phyloP scores from a whole-genome alignment of 2,329 filamentous ascomycete species.

The Trichoderma koningii region DNA sequence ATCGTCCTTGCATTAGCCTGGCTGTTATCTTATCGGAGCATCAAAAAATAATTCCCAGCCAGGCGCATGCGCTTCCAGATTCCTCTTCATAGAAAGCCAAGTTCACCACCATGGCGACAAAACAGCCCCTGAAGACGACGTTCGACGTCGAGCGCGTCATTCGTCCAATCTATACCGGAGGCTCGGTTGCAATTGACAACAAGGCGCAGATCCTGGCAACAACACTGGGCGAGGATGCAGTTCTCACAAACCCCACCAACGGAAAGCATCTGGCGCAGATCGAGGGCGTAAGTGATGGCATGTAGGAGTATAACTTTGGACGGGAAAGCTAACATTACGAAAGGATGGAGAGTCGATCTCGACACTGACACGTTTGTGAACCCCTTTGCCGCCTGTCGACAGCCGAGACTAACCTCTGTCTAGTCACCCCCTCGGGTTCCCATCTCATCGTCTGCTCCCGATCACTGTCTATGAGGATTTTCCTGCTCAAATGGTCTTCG shows the following conservation, averaged over 20 bases:
- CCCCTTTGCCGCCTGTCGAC: neutral
- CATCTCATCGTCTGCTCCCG: conserved; percentile 90
- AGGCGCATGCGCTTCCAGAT: conserved; percentile 8
- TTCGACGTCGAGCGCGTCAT: conserved; percentile 84
- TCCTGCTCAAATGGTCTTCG: conserved; percentile 64
- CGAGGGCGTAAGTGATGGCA: conserved; percentile 68
- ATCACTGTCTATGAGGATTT: conserved; percentile 95
- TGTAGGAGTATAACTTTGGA: neutral
- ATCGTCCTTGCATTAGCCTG: neutral
- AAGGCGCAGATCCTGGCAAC: conserved; percentile 82
- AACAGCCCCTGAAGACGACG: conserved; percentile 75
- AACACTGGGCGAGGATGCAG: conserved; percentile 86
- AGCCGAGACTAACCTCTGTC: conserved; percentile 28
- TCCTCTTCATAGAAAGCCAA: neutral
- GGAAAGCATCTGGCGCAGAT: conserved; percentile 81
- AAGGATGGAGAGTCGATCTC: conserved; percentile 81
- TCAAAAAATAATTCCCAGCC: conserved; percentile 28
- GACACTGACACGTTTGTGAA: conserved; percentile 61
- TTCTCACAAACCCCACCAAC: conserved; percentile 81
- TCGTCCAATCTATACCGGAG: conserved; percentile 91
- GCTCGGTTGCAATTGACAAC: conserved; percentile 79
- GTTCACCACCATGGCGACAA: conserved; percentile 54
- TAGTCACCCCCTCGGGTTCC: conserved; percentile 83
- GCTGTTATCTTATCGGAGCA: conserved; percentile 6
- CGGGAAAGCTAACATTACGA: conserved; percentile 12